phyloP scores from a whole-genome alignment of 1,284 basidiomycete species.

The Ustilago curta region DNA sequence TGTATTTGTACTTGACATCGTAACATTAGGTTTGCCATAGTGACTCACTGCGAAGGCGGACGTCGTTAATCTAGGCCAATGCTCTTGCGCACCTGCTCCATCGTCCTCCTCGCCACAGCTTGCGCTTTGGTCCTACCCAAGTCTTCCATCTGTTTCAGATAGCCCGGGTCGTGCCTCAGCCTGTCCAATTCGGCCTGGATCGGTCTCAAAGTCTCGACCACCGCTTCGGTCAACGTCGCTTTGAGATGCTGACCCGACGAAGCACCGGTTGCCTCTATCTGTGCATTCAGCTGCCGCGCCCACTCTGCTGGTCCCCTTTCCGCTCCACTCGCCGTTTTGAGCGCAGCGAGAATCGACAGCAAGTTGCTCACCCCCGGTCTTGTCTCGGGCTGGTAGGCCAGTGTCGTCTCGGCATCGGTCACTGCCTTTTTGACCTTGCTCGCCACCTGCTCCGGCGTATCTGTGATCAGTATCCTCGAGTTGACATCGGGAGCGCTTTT shows the following conservation, averaged over 20 bases:
- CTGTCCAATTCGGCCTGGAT: conserved; percentile 80
- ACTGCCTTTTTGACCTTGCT: conserved; percentile 83
- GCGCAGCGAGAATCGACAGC: conserved; percentile 75
- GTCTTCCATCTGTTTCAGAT: conserved; percentile 76
- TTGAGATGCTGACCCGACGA: conserved; percentile 79
- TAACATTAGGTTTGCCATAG: background rate
- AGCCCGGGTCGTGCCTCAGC: conserved; percentile 76
- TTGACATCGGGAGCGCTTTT: conserved; percentile 84
- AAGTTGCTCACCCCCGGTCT: conserved; percentile 88
- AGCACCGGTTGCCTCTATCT: conserved; percentile 69
- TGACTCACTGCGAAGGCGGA: background rate
- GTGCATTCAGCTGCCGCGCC: conserved; percentile 71
- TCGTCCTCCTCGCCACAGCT: conserved; percentile 75
- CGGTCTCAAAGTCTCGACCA: conserved; percentile 77
- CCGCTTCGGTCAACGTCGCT: conserved; percentile 77
- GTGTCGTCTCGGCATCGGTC: conserved; percentile 78
- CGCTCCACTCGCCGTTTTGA: conserved; percentile 62
- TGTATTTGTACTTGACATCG: conserved; percentile 34
- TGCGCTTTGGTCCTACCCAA: conserved; percentile 78
- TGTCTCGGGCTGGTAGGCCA: conserved; percentile 80
- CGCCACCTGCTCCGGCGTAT: conserved; percentile 76
- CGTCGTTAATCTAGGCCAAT: conserved; percentile 75
- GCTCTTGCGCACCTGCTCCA: conserved; percentile 77
- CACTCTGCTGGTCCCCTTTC: conserved; percentile 63
- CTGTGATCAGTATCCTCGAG: conserved; percentile 89